A percentile compares a stretch with the other conserved stretches of the same genome.
Conservation (phyloP, 2,329 filamentous ascomycete species). For the Colletotrichum graminicola region DNA sequence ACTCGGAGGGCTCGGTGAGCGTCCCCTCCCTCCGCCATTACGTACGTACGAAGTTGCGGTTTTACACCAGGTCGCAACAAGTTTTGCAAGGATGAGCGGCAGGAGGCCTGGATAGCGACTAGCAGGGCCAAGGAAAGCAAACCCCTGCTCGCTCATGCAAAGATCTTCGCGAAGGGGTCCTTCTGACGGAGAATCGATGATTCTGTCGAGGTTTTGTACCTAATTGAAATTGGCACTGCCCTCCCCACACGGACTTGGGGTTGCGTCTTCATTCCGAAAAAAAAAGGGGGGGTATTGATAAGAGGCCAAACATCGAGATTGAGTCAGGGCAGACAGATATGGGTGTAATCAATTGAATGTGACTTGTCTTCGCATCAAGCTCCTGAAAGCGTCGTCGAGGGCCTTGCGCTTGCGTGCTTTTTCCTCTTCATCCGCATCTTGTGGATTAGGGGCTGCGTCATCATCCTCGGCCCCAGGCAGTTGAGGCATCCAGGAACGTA, state of each 20-base stretch:
- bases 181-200: background rate
- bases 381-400: slow-evolving; percentile 83
- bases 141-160: background rate
- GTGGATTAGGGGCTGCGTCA: slow-evolving; percentile 57
- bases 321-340: background rate
- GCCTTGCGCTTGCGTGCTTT: slow-evolving; percentile 78
- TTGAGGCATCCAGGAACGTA: slow-evolving; percentile 80
- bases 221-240: background rate
- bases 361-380: slow-evolving; percentile 78
- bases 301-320: background rate
- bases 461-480: slow-evolving; percentile 64
- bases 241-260: background rate
- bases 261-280: background rate
- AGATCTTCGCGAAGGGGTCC: background rate
- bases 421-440: slow-evolving; percentile 56
- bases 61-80: slow-evolving; percentile 9
- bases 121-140: slow-evolving; percentile 11
- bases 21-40: background rate
- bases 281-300: background rate
- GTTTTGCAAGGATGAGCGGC: slow-evolving; percentile 12
- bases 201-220: too few species aligned
- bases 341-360: slow-evolving; percentile 62
- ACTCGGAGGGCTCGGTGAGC: background rate
- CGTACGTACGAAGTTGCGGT: background rate
- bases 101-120: background rate